phyloP scores from a whole-genome alignment of 2,329 filamentous ascomycete genomes.

The Teratosphaeria gauchensis region DNA sequence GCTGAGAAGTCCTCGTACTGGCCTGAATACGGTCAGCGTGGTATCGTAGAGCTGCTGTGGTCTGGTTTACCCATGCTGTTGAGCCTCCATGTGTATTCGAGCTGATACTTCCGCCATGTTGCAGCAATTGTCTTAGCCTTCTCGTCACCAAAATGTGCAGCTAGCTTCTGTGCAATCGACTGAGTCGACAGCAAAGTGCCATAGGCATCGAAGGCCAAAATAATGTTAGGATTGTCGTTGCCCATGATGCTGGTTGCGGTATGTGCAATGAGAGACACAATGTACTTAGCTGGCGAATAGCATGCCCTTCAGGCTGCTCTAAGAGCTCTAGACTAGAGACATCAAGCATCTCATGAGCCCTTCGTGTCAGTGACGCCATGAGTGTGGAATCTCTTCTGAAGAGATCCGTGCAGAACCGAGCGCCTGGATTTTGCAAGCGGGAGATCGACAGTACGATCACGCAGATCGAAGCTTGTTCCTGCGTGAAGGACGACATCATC shows the following conservation, averaged over 20 bases:
- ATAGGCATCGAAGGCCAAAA: constrained; percentile 67
- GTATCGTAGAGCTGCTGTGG: neutral
- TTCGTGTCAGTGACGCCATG: neutral
- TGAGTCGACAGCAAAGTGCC: constrained; percentile 64
- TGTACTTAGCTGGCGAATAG: neutral
- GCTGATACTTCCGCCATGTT: constrained; percentile 58
- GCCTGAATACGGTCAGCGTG: constrained; percentile 34
- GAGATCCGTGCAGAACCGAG: neutral
- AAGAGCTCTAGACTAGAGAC: neutral
- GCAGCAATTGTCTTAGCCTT: constrained; percentile 48
- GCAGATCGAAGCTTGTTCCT: neutral
- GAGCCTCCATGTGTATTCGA: constrained; percentile 69
- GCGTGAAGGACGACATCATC: neutral
- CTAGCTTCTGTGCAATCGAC: constrained; percentile 53
- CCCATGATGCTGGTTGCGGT: neutral
- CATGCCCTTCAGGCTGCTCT: neutral
- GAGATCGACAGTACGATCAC: neutral
- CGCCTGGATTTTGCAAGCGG: neutral
- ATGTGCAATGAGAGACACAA: neutral
- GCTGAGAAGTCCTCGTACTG: constrained; percentile 52
- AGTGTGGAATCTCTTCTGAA: neutral
- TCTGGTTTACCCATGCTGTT: constrained; percentile 60
- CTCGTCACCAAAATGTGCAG: constrained; percentile 47
- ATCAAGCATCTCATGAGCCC: neutral
- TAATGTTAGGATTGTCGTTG: constrained; percentile 19